Evolutionary conservation across 371 early-diverging fungal genomes (phyloP), one percentile per base, ranked within the genome.

Genomic region (Apophysomyces trapeziformis): DNA sequence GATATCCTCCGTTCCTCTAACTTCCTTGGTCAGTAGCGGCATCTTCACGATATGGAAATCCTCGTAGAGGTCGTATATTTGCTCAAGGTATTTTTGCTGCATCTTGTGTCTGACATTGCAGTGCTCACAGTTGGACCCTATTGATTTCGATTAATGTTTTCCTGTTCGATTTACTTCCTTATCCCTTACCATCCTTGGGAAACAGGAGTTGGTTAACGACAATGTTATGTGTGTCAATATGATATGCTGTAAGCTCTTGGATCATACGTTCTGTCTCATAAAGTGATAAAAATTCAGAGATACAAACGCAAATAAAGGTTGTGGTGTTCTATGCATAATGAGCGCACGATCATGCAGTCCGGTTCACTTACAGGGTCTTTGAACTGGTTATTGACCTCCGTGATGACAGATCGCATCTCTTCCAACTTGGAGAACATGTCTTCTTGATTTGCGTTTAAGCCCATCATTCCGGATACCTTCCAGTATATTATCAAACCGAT

Each of bases 181-280:
- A 16, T 26, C 3, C 64, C 68, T 61, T 77, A 87, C 90, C 94
- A 68, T 88, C 85, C 73, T 93, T 93, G 56, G 99, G 99, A 84
- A 93, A 96, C 73, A 99, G 79, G 62, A 99, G 84, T 87, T 99
- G 99, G 80, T 99, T 99, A 68, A 98, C 98, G 43, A 99, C 92
- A 71, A 99, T 98, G 77, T 98, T 99, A 86, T 99, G 98, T 9
- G 98, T 98, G 76, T 99, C 99, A 60, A 99, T 99, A 61, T 95
- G 89, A 77, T 95, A 97, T 26, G 91, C 85, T 5, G 96, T 95
- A 73, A 99, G 85, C 79, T 99, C 99, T 80, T 99, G 98, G 72
- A 99, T 95, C 95, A 99, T 95, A 66, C 99, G 91, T 78, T 99
- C 99, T 0, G 98, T 99, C 76, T 99, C 99, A 83, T 99, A 99